Conservation (phyloP, 1,284 basidiomycete genomes). For the Trametes polyzona region DNA sequence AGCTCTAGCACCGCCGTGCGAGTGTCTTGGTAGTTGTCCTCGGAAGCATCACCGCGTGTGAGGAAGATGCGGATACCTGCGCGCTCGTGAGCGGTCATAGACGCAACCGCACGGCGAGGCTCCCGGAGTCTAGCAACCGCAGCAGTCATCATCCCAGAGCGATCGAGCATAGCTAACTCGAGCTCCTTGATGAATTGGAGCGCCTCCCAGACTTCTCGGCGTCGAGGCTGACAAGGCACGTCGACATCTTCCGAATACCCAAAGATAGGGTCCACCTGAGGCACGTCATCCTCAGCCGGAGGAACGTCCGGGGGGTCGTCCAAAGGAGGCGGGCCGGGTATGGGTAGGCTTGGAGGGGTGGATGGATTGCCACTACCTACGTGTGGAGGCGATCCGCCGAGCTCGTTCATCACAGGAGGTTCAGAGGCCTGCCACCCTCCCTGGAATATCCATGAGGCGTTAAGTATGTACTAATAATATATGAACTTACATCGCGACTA, state of each 20-base stretch:
- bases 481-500: no score
- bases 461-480: no score
- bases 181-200: background rate
- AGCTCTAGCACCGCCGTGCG: background rate
- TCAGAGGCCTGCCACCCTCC: no score
- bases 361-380: no score
- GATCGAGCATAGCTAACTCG: background rate
- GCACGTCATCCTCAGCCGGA: background rate
- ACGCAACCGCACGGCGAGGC: no score
- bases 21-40: slow-evolving; percentile 2
- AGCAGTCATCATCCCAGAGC: background rate
- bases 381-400: no score
- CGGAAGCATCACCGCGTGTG: background rate
- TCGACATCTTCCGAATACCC: background rate
- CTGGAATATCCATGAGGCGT: no score
- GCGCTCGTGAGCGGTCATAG: no score
- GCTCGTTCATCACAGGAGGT: no score
- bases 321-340: background rate
- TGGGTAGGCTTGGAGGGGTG: background rate
- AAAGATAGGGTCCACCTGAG: background rate
- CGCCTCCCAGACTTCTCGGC: background rate
- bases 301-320: background rate
- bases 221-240: background rate
- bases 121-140: background rate
- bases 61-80: no score